Evolutionary conservation across 2,329 filamentous ascomycete genomes (phyloP).

Genomic region (Cytospora schulzeri): DNA sequence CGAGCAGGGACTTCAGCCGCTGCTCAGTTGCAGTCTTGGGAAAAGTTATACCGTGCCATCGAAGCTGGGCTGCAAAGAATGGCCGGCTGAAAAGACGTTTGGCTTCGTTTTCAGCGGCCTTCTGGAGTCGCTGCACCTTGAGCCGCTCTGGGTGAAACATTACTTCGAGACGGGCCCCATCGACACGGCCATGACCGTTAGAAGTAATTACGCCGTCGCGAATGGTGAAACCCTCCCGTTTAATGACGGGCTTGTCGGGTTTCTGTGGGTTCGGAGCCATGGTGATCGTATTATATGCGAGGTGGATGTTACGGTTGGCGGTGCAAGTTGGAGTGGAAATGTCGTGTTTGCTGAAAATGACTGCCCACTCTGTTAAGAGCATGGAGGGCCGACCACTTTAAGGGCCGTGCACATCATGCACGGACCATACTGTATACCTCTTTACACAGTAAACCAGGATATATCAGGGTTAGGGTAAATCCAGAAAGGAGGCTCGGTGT

Average conservation of each 20-base stretch:
- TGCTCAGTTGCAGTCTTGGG: not conserved
- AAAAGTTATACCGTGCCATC: conserved; percentile 6
- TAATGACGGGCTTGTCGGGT: conserved; percentile 12
- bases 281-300: not conserved
- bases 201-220: not conserved
- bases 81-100: not conserved
- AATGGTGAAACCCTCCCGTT: conserved; percentile 14
- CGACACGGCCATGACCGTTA: not conserved
- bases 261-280: not conserved
- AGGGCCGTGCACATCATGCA: not conserved
- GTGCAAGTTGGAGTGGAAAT: not conserved
- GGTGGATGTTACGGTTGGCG: not conserved
- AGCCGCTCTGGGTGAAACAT: conserved; percentile 18
- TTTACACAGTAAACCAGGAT: not conserved
- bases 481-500: no score
- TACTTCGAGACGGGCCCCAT: conserved; percentile 1
- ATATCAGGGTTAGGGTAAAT: not conserved
- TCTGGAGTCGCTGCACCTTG: not conserved
- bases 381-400: not conserved
- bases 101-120: not conserved
- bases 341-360: not conserved
- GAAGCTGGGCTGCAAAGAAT: not conserved
- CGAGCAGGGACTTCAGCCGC: conserved; percentile 1
- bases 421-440: not conserved
- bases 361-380: not conserved